phyloP scores from a whole-genome alignment of 352 stramenopile species.

The Pythium pyrilobum region DNA sequence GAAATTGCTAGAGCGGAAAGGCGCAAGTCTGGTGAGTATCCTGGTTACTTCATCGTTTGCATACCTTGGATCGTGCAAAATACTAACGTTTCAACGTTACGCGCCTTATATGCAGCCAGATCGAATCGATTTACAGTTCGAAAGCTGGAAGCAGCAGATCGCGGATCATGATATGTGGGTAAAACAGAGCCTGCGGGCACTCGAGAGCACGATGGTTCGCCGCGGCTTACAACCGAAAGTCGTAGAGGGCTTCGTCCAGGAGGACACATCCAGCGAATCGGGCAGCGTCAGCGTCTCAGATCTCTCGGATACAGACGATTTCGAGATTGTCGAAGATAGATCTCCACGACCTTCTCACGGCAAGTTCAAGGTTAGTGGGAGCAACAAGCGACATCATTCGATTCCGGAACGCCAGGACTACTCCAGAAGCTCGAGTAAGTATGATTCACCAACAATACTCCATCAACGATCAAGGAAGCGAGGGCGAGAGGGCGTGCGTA shows the following conservation, averaged over 20 bases:
- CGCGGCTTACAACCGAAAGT: constrained; percentile 16
- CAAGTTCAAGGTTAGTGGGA: no score
- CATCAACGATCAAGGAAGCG: no score
- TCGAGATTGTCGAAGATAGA: neutral
- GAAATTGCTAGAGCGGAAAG: constrained; percentile 32
- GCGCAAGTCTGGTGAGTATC: constrained; percentile 37
- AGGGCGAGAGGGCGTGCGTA: no score
- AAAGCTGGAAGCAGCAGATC: constrained; percentile 37
- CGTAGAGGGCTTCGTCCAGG: neutral
- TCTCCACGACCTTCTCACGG: neutral
- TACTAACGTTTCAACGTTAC: no score
- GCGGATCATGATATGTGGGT: constrained; percentile 53
- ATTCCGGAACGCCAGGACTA: no score
- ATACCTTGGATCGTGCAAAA: no score
- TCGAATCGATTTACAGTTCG: constrained; percentile 27
- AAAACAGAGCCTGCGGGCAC: constrained; percentile 20
- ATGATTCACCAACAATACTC: neutral
- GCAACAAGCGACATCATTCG: no score
- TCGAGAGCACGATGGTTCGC: constrained; percentile 29
- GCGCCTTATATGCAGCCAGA: constrained; percentile 23
- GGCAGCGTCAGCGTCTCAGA: neutral
- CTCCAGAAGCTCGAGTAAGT: no score
- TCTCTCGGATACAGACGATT: constrained; percentile 3
- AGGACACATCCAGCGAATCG: constrained; percentile 5
- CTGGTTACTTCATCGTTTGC: no score